These are phyloP conservation scores for Mycocentrospora acerina DNA, from an alignment of 2,329 filamentous ascomycete species.

Conservation along the genomic window DNA sequence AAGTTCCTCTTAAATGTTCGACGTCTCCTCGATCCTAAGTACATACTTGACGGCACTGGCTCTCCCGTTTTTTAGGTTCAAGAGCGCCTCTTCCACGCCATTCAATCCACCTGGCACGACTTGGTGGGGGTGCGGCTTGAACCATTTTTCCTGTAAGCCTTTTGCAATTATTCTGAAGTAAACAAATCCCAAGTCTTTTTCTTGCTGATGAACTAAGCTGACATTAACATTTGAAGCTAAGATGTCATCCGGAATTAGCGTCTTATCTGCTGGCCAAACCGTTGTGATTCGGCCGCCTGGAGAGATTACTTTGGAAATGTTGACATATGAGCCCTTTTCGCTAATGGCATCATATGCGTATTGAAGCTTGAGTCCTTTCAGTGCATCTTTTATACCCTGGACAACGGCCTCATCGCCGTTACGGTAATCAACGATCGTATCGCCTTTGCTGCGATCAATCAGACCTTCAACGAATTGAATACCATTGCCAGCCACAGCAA, in stretches of 20 bases:
- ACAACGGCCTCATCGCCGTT: slow-evolving; percentile 49
- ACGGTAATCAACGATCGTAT: slow-evolving; percentile 53
- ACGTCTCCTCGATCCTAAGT: slow-evolving; percentile 55
- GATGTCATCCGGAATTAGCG: slow-evolving; percentile 11
- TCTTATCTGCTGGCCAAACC: slow-evolving; percentile 45
- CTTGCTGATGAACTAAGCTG: neutral
- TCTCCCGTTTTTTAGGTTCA: slow-evolving; percentile 58
- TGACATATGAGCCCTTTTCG: slow-evolving; percentile 47
- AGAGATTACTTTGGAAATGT: slow-evolving; percentile 41
- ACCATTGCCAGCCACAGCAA: slow-evolving; percentile 39
- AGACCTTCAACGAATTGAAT: slow-evolving; percentile 33
- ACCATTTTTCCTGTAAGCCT: slow-evolving; percentile 50
- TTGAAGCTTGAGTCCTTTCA: slow-evolving; percentile 45
- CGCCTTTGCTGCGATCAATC: slow-evolving; percentile 34
- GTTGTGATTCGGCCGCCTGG: slow-evolving; percentile 35
- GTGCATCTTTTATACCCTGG: slow-evolving; percentile 46
- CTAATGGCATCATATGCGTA: slow-evolving; percentile 60
- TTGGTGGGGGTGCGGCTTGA: slow-evolving; percentile 51
- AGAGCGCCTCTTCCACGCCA: slow-evolving; percentile 54
- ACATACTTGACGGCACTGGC: slow-evolving; percentile 65
- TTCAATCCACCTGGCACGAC: slow-evolving; percentile 55
- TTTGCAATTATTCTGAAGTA: slow-evolving; percentile 45
- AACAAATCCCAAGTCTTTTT: slow-evolving; percentile 46
- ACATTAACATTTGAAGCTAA: too few species aligned
- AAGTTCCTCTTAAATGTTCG: too few species aligned